Base-by-base conservation (phyloP, 2,329 filamentous ascomycete genomes). In the Metarhizium brunneum region DNA sequence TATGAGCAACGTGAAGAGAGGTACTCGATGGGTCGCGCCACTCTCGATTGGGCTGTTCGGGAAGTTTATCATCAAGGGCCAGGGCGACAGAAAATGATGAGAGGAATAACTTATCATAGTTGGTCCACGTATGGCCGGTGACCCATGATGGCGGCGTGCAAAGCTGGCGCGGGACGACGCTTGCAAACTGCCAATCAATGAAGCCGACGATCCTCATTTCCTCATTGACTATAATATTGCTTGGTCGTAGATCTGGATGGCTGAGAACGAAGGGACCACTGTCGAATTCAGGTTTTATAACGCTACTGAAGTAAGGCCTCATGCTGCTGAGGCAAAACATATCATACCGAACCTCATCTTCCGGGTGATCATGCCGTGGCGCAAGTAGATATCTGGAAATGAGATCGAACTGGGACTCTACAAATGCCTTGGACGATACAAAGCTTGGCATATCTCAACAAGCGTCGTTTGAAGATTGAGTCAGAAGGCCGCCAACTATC, bases 151-250 rank as follows among this genome's bases (percentile, higher is more conserved):
- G 61, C n/a, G 59, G 61, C 36, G 53, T 57, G 25, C 58, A 62
- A 5, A 61, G 36, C 11, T 58, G 50, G 29, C 47, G 57, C 5
- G 61, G 61, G 20, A 62, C 52, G 30, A 54, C 58, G 40, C 56
- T 47, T 14, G 57, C 29, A 48, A 58, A 60, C 53, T 67, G 62
- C 64, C 64, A 66, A 50, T 67, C 65, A 36, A 68, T 59, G 45
- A 67, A 52, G 47, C 56, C 60, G 2, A 55, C 59, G 30, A 66
- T 59, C 14, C 55, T 50, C 36, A 63, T 60, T 6, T 63, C 45
- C 20, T 64, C 57, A 29, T 60, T 53, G 35, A 68, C 55, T 45
- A 66, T 63, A 7, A 64, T 61, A 47, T 67, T 67, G 29, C 58
- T 36, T 29, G 56, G 56, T 47, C 59, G 53, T 35, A 60, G 48